Base-by-base conservation (phyloP, 2,329 filamentous ascomycete genomes). In the Ophiocordyceps camponoti-saundersi region DNA sequence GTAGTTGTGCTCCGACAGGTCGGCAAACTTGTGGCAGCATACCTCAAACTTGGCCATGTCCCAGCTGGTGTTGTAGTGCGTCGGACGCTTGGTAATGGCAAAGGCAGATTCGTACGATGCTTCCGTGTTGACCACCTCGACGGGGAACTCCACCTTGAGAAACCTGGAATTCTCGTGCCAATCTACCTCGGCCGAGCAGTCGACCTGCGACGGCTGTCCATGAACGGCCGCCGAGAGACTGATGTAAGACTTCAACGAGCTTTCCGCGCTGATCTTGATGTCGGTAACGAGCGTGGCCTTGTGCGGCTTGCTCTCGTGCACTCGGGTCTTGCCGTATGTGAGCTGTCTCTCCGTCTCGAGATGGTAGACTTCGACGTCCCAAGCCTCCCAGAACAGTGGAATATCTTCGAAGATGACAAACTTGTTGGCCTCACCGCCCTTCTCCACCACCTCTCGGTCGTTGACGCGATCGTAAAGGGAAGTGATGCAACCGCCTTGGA, bases 11-110 rank as follows among this genome's bases (percentile, higher is more conserved):
- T 95, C 89, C 0, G 84, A 90, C 23, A 95, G 68, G 62, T 95
- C 89, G 12, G 89, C 89, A 70, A 86, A 95, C 61, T 89, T 90
- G 69, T 95, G 89, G 61, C 85, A 90, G 71, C 88, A 95, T 46
- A 95, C 89, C 67, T 95, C 89, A 56, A 95, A 95, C 58, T 95
- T 95, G 58, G 89, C 89, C 88, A 94, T 94, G 59, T 95, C 88
- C 88, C 88, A 95, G 54, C 77, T 75, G 3, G 92, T 98, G 67
- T 98, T 98, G 74, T 95, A 96, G 66, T 98, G 92, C 0, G 92
- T 98, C 2, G 92, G 90, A 29, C 92, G 78, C 54, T 79, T 79
- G 51, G 92, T 81, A 54, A 95, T 79, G 55, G 90, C 90, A 58
- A 86, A 96, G 57, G 95, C 89, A 8, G 87, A 94, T 64, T 98